phyloP scores from a whole-genome alignment of 129 eudicot genomes.

The Arctium minus region DNA sequence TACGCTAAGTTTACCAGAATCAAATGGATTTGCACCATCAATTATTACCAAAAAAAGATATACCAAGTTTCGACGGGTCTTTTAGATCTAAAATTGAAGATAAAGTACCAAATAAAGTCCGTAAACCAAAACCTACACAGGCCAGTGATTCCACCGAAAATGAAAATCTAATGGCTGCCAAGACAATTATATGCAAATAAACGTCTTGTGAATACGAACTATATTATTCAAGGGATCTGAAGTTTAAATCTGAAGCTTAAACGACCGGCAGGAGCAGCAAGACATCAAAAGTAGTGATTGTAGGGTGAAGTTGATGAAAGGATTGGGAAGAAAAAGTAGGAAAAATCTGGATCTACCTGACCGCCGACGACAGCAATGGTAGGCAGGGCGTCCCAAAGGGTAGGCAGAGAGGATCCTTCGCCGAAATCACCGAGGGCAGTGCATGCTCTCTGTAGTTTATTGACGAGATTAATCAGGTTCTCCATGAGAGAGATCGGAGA shows the following conservation, averaged over 20 bases:
- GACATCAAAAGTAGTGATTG: neutral
- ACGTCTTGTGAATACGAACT: neutral
- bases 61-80: neutral
- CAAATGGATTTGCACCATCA: neutral
- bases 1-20: neutral
- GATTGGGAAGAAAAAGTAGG: neutral
- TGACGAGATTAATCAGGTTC: constrained; percentile 67
- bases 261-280: neutral
- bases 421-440: constrained; percentile 94
- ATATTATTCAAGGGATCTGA: constrained; percentile 18
- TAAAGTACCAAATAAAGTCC: neutral
- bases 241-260: constrained; percentile 18
- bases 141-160: neutral
- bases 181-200: neutral
- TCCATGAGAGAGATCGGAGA: constrained; percentile 57
- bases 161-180: neutral
- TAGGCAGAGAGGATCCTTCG: constrained; percentile 83
- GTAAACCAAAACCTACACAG: neutral
- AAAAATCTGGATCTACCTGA: constrained; percentile 40
- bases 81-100: constrained; percentile 15
- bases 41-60: neutral
- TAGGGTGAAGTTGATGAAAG: neutral
- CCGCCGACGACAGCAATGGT: constrained; percentile 97
- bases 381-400: constrained; percentile 94
- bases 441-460: constrained; percentile 85